Conservation (phyloP, 805 yeast genomes). For the Candida mattraensis region DNA sequence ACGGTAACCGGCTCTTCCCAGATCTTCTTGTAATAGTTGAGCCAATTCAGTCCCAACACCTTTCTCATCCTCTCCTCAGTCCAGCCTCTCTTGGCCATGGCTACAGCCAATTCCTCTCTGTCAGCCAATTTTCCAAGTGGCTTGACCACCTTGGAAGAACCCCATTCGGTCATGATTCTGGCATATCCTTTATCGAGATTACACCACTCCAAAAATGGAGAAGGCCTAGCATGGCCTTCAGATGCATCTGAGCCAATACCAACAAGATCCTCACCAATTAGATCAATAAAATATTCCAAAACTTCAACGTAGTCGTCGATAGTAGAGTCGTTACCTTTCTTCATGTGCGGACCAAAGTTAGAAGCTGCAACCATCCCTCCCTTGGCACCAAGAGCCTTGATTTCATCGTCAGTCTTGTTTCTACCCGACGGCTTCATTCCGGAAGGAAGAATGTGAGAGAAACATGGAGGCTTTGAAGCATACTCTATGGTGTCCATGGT, state of each 20-base stretch:
- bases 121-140: constrained; percentile 22
- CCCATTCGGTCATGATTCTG: constrained; percentile 24
- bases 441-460: constrained; percentile 21
- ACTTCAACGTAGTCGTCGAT: constrained; percentile 48
- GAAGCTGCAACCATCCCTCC: constrained; percentile 25
- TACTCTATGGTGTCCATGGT: constrained; percentile 39
- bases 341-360: constrained; percentile 23
- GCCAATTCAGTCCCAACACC: constrained; percentile 21
- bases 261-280: constrained; percentile 49
- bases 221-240: constrained; percentile 26
- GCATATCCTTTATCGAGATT: constrained; percentile 22
- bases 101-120: constrained; percentile 22
- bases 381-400: constrained; percentile 19
- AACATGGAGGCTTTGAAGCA: constrained; percentile 33
- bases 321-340: constrained; percentile 30
- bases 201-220: constrained; percentile 23
- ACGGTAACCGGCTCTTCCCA: too few species aligned
- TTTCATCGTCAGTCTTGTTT: constrained; percentile 23
- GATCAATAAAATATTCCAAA: constrained; percentile 38
- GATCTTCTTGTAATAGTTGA: constrained; percentile 18
- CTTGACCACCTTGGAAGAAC: constrained; percentile 20
- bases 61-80: constrained; percentile 20
- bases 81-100: constrained; percentile 23
- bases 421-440: constrained; percentile 20
- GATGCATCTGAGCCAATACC: constrained; percentile 49